Conservation (phyloP, 352 stramenopile genomes). For the Pythium guiyangense region DNA sequence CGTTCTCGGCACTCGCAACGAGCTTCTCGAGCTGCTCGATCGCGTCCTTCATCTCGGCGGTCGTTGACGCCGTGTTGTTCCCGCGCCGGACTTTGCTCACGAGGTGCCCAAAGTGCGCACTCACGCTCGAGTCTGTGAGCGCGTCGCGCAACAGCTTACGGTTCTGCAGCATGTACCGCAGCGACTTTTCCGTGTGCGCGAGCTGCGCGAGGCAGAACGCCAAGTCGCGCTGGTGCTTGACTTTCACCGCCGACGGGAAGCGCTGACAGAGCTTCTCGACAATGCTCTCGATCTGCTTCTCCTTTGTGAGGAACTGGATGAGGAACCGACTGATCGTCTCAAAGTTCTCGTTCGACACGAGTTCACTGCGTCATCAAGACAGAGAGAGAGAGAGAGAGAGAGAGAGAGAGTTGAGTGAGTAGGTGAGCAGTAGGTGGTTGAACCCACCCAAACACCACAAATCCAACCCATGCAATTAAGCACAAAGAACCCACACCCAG, state of each 20-base stretch:
- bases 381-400: neutral
- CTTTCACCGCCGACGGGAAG: slow-evolving; percentile 80
- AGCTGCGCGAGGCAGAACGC: slow-evolving; percentile 94
- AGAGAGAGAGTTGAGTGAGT: too few species aligned
- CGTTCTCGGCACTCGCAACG: slow-evolving; percentile 41
- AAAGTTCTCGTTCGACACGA: slow-evolving; percentile 89
- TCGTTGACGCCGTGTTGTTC: slow-evolving; percentile 27
- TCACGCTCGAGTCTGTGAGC: slow-evolving; percentile 90
- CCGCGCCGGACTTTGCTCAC: slow-evolving; percentile 53
- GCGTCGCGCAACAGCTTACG: slow-evolving; percentile 89
- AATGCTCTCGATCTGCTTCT: slow-evolving; percentile 86
- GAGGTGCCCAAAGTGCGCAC: slow-evolving; percentile 87
- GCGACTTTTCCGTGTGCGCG: slow-evolving; percentile 91
- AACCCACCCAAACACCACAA: neutral
- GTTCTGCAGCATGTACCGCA: slow-evolving; percentile 91
- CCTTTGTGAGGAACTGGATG: slow-evolving; percentile 97
- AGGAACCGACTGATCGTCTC: slow-evolving; percentile 95
- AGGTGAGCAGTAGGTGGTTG: neutral
- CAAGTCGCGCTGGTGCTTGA: slow-evolving; percentile 81
- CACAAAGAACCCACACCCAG: too few species aligned
- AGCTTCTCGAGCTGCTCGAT: slow-evolving; percentile 70
- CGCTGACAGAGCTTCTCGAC: slow-evolving; percentile 93
- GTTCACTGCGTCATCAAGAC: slow-evolving; percentile 27
- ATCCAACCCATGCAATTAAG: neutral
- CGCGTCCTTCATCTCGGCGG: slow-evolving; percentile 67